These are phyloP conservation scores for Lentinula edodes DNA, from an alignment of 768 basidiomycete species.

Conservation along the genomic window DNA sequence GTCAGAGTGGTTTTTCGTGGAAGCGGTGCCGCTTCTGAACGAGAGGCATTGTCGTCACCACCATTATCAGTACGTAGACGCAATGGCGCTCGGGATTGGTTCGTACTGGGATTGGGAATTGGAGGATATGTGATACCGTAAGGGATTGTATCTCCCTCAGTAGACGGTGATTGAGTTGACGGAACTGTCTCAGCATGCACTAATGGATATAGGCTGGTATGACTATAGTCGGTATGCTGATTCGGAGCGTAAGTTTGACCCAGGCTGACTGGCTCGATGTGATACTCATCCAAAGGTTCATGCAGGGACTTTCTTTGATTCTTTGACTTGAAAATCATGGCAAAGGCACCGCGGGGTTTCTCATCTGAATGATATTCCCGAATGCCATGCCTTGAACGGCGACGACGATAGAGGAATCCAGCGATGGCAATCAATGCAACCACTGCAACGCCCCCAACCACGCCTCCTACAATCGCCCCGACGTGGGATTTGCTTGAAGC, in stretches of 20 bases:
- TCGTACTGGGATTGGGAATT: neutral
- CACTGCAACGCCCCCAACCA: slow-evolving; percentile 4
- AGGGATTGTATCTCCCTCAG: neutral
- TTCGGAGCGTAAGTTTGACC: neutral
- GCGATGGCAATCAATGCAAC: slow-evolving; percentile 6
- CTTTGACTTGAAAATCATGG: neutral
- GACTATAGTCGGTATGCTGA: neutral
- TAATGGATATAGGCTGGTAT: neutral
- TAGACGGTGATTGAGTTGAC: neutral
- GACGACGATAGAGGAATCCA: slow-evolving; percentile 11
- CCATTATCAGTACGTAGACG: neutral
- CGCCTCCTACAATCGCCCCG: slow-evolving; percentile 12
- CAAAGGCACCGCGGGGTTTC: neutral
- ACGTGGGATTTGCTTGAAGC: neutral
- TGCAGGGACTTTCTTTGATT: neutral
- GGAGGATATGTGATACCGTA: neutral
- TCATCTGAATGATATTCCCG: neutral
- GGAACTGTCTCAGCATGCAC: neutral
- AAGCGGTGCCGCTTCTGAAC: neutral
- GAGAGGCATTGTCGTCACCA: neutral
- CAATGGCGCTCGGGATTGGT: neutral
- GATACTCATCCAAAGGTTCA: neutral
- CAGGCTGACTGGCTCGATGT: neutral
- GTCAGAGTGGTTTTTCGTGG: neutral
- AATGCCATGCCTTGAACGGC: neutral